Percentiles rank a stretch among this genome's conserved stretches.
phyloP scores from a whole-genome alignment of 2,329 filamentous ascomycete genomes.

The Cercospora zeae-maydis region DNA sequence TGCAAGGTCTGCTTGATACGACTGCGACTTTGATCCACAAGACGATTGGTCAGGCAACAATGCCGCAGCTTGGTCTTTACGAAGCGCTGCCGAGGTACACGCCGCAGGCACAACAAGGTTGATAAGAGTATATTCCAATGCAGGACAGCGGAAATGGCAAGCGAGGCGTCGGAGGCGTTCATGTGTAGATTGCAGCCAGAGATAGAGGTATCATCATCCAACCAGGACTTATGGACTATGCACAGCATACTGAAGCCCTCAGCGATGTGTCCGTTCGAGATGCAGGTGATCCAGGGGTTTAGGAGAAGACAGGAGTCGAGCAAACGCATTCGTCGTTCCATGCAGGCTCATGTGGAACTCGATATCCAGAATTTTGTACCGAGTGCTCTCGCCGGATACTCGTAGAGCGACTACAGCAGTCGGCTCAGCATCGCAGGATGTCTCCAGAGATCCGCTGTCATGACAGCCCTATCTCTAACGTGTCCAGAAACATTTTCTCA shows the following conservation, averaged over 20 bases:
- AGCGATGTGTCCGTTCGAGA: neutral
- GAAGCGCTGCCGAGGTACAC: constrained; percentile 16
- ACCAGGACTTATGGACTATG: neutral
- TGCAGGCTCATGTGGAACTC: neutral
- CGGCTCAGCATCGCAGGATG: neutral
- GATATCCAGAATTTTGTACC: neutral
- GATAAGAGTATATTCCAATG: neutral
- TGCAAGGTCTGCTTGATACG: constrained; percentile 17
- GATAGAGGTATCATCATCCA: neutral
- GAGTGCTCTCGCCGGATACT: neutral
- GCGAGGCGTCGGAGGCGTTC: neutral
- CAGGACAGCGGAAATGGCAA: neutral
- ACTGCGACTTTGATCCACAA: constrained; percentile 18
- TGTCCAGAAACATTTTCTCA: neutral
- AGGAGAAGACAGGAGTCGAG: neutral
- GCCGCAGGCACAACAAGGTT: neutral
- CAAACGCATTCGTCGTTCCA: neutral
- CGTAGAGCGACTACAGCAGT: neutral
- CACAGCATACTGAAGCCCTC: neutral
- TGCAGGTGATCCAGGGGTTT: too few relatives aligned
- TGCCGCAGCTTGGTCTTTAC: constrained; percentile 12
- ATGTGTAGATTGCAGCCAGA: neutral
- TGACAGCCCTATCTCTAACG: neutral
- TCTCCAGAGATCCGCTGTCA: neutral
- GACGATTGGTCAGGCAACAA: constrained; percentile 10